A percentile compares a stretch with the other conserved stretches of the same genome.
Conservation (phyloP, 1,284 basidiomycete species). For the Ganoderma sinense region DNA sequence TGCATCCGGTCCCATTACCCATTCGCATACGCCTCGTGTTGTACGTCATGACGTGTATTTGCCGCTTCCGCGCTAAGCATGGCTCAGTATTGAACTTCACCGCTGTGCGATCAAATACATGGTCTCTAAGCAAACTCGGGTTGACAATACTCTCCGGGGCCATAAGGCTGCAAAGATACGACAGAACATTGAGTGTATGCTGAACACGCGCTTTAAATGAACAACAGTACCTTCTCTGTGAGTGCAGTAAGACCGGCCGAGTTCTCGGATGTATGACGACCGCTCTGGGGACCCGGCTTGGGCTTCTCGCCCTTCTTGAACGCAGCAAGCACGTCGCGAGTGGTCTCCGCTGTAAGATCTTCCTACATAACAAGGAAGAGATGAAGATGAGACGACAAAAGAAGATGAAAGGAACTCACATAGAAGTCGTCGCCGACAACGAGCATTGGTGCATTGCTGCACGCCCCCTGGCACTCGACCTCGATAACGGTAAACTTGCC, state of each 20-base stretch:
- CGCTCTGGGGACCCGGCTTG: slow-evolving; percentile 92
- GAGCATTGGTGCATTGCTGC: slow-evolving; percentile 99
- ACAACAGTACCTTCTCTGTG: slow-evolving; percentile 69
- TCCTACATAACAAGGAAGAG: slow-evolving; percentile 61
- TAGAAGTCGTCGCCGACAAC: slow-evolving; percentile 98
- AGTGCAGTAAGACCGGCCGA: slow-evolving; percentile 89
- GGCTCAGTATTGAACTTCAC: slow-evolving; percentile 12
- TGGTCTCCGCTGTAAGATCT: slow-evolving; percentile 94
- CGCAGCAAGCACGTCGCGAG: slow-evolving; percentile 87
- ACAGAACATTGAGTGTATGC: not conserved
- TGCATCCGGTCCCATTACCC: not conserved
- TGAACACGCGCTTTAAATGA: slow-evolving; percentile 5
- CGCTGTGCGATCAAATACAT: not conserved
- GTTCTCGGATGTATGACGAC: slow-evolving; percentile 89
- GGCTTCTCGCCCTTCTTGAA: slow-evolving; percentile 89
- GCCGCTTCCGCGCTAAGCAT: slow-evolving; percentile 40
- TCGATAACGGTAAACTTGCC: slow-evolving; percentile 98
- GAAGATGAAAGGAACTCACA: slow-evolving; percentile 53
- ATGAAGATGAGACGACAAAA: not conserved
- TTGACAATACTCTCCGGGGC: slow-evolving; percentile 89
- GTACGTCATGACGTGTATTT: not conserved
- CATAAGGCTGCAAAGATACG: slow-evolving; percentile 77
- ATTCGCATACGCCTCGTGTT: not conserved
- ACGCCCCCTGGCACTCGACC: slow-evolving; percentile 98
- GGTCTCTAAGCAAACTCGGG: slow-evolving; percentile 83